A percentile compares a stretch with the other conserved stretches of the same genome.
Evolutionary conservation across 129 eudicot species (phyloP).

Genomic region (Tagetes patula): DNA sequence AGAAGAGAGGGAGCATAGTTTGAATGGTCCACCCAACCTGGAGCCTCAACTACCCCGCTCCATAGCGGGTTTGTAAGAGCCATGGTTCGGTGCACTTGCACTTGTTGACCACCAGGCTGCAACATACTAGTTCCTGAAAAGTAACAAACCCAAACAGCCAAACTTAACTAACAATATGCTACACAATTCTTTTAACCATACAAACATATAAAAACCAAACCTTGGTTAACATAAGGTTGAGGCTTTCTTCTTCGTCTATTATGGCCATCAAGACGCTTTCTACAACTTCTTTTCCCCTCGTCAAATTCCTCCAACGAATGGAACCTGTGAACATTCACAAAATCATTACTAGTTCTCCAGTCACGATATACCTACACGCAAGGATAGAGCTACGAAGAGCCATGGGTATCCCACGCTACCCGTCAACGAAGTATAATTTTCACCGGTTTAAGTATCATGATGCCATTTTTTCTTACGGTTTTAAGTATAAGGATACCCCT

Average conservation of each 20-base stretch:
- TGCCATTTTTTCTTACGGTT: too few relatives aligned
- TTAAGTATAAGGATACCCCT: too few relatives aligned
- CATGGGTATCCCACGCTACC: too few relatives aligned
- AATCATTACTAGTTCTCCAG: neutral
- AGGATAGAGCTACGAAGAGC: too few relatives aligned
- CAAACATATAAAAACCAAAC: conserved; percentile 16
- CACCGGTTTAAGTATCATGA: too few relatives aligned
- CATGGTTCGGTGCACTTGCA: conserved; percentile 27
- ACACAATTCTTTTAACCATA: neutral
- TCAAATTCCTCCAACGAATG: conserved; percentile 48
- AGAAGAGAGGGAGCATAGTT: conserved; percentile 55
- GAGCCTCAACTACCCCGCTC: conserved; percentile 31
- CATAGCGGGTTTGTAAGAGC: conserved; percentile 27
- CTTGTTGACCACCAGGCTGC: conserved; percentile 26
- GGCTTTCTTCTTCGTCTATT: conserved; percentile 52
- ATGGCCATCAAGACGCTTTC: conserved; percentile 56
- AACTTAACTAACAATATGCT: neutral
- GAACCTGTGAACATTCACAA: conserved; percentile 28
- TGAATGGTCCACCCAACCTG: conserved; percentile 28
- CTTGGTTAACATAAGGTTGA: conserved; percentile 33
- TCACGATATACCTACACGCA: too few relatives aligned
- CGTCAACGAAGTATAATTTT: too few relatives aligned
- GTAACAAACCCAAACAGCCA: neutral
- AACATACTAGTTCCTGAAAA: conserved; percentile 36
- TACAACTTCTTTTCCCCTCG: conserved; percentile 48